Conservation (phyloP, 768 basidiomycete species). For the Leccinum longicurvipes region DNA sequence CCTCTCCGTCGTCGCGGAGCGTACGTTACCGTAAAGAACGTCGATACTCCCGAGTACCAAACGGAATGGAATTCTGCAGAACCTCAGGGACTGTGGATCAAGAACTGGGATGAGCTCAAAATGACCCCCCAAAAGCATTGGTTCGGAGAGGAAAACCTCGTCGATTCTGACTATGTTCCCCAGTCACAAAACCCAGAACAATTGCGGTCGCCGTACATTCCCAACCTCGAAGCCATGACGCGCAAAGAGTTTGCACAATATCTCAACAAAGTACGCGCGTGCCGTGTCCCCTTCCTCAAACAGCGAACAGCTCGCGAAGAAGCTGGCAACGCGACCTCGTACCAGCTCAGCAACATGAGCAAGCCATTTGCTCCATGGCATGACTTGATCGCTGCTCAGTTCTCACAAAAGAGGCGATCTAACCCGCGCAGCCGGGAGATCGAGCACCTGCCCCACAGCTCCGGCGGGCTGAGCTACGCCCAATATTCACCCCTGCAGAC, state of each 20-base stretch:
- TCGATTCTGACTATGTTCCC: constrained; percentile 28
- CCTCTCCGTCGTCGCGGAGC: constrained; percentile 60
- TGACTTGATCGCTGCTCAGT: constrained; percentile 18
- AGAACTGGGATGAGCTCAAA: constrained; percentile 60
- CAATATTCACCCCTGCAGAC: constrained; percentile 52
- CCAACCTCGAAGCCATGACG: constrained; percentile 62
- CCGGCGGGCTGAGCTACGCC: constrained; percentile 61
- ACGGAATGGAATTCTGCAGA: constrained; percentile 75
- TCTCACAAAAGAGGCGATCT: constrained; percentile 23
- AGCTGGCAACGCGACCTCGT: constrained; percentile 21
- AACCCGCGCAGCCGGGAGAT: constrained; percentile 37
- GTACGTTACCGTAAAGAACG: constrained; percentile 60
- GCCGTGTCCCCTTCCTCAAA: constrained; percentile 58
- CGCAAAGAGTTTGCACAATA: constrained; percentile 55
- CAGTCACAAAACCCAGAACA: constrained; percentile 10
- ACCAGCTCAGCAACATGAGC: constrained; percentile 25
- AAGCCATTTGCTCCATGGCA: constrained; percentile 25
- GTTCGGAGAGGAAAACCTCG: constrained; percentile 17
- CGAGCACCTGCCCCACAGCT: constrained; percentile 62
- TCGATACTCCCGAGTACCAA: constrained; percentile 72
- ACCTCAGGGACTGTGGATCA: constrained; percentile 62
- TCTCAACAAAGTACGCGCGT: constrained; percentile 51
- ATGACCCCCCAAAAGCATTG: constrained; percentile 12
- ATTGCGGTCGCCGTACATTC: constrained; percentile 33
- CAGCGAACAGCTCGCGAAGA: constrained; percentile 18